Evolutionary conservation across 345 rosid genomes (phyloP), one percentile per base, ranked within the genome.

Genomic region (Cardamine chenopodiifolia): DNA sequence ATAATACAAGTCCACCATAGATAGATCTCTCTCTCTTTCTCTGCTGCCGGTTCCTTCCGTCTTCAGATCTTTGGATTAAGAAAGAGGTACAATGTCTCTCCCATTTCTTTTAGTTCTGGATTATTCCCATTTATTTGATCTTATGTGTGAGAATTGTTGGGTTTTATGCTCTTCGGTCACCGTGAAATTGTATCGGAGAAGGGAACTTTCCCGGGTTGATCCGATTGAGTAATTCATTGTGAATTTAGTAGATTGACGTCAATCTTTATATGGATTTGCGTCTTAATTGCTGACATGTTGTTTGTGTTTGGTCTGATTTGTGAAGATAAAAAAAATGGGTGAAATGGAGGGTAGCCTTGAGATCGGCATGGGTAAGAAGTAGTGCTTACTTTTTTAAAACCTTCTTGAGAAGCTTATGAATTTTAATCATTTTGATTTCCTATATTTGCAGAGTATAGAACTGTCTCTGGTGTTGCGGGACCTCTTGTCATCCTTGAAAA

Each of bases 391-490:
- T n/a, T n/a, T n/a, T n/a, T n/a, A n/a, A n/a, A n/a, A n/a, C n/a
- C n/a, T n/a, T n/a, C n/a, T n/a, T n/a, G n/a, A n/a, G 18, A 59
- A 59, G 19, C 28, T 25, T 8, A 18, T 10, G 8, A 19, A 17
- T 45, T 34, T 45, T 29, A 17, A 22, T 37, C 15, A 20, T 12
- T 42, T 59, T 31, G 29, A 48, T 40, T 44, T 50, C 34, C 13
- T 52, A 6, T 18, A 68, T 54, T 54, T 52, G 68, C 87, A 92
- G 96, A 90, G 80, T 90, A 92, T 59, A 88, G 97, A 78, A 92
- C 97, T n/a, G 93, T 92, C 64, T 88, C 93, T 18, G 97, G 97
- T 63, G 97, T 92, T 76, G 97, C 97, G 1, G 97, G 97, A 49
- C 97, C 97, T 73, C 85, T 92, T 56, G 95, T 92, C 61, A 92